Evolutionary conservation across 2,329 filamentous ascomycete genomes (phyloP), one percentile per base, ranked within the genome.

Genomic region (Stachybotrys echinatus): DNA sequence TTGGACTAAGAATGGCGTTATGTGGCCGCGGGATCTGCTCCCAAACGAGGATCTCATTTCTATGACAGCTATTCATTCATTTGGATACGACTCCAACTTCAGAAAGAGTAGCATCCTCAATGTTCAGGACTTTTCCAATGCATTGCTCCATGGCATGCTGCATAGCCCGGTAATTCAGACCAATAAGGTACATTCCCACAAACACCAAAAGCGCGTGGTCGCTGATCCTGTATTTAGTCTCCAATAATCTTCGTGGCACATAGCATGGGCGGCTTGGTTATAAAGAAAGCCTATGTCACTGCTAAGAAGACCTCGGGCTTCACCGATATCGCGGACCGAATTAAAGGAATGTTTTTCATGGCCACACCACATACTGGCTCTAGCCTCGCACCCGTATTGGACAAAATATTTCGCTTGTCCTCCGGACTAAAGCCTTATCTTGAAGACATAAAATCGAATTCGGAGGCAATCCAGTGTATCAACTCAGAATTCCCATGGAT

Each of bases 21-120:
- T 44, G 10, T 44, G 42, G 42, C 42, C 42, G 23, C 42, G 42
- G 20, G 42, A 44, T 44, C n/a, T 44, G 42, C 42, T 44, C 42
- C 42, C 42, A 21, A 17, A 6, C 21, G 42, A 44, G 20, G 18
- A 23, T n/a, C 12, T 23, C 10, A 21, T 44, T 12, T 8, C 21
- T 21, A 6, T 20, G 42, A 44, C 42, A 14, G 20, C 42, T 23
- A 44, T 44, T 6, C 20, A 44, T 23, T 44, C 42, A 44, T 44
- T 44, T 44, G 42, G 42, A 8, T 44, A 44, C 20, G 42, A 20
- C 42, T 44, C 42, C 17, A 44, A 44, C 42, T 44, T 44, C 20
- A 44, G 23, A 23, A 44, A 44, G 20, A 44, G 42, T 21, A 44
- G 42, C 42, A 31, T 27, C 14, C 43, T 45, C 18, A 4, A 45